These are phyloP conservation scores for Leersia perrieri DNA, from an alignment of 176 grass and related monocot genomes.

Conservation along the genomic window DNA sequence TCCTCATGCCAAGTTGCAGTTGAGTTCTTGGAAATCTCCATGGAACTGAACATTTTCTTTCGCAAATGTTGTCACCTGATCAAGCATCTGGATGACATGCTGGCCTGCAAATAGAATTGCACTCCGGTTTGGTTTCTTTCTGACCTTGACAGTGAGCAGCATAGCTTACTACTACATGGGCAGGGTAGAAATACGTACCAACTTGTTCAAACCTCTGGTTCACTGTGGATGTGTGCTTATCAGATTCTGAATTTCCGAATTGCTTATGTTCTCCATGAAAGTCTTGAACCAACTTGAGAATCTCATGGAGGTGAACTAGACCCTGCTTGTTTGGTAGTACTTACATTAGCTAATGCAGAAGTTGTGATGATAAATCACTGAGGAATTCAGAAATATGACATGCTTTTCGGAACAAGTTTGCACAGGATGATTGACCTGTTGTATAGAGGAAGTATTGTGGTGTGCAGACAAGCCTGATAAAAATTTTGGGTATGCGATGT, in stretches of 20 bases:
- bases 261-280: background rate
- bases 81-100: constrained; percentile 28
- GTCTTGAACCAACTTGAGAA: constrained; percentile 38
- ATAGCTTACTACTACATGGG: background rate
- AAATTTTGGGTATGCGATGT: constrained; percentile 38
- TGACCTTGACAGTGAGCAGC: background rate
- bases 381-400: background rate
- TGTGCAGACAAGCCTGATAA: constrained; percentile 35
- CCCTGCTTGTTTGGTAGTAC: constrained; percentile 17
- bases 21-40: constrained; percentile 16
- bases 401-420: background rate
- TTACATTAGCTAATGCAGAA: background rate
- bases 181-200: constrained; percentile 25
- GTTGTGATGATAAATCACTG: background rate
- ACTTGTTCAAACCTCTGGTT: constrained; percentile 31
- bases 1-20: background rate
- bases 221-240: constrained; percentile 29
- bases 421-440: background rate
- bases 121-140: background rate
- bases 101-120: constrained; percentile 22
- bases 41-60: constrained; percentile 35
- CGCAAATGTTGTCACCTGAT: constrained; percentile 28
- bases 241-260: background rate
- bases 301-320: constrained; percentile 29
- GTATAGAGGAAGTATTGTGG: background rate